Evolutionary conservation across 164 flowering plant species (phyloP), one percentile per base, ranked within the genome.

Genomic region (Protea cynaroides): DNA sequence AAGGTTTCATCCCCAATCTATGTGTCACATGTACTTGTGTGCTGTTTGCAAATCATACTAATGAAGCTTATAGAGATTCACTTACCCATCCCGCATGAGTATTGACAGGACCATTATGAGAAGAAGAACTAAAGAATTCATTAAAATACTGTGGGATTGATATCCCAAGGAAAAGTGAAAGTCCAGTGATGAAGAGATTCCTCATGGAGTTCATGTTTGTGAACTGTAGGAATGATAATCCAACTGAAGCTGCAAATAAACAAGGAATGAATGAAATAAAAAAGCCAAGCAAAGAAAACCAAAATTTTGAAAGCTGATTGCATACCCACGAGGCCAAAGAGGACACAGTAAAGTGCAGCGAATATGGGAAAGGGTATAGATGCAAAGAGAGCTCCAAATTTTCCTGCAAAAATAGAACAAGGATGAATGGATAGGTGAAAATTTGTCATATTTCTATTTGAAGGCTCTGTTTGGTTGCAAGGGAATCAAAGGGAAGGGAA

Each of bases 331-430:
- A 92, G 90, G 63, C 97, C 98, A 44, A 92, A 92, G 47, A 95
- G 88, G 58, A 95, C 72, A 72, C 99, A 95, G 69, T 92, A 88
- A 21, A 95, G 58, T 24, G 98, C 99, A 3, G 98, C 91, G 69
- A 76, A 92, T 73, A 95, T 92, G 18, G 98, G 92, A 71, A 92
- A 81, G 2, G 99, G 99, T 69, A 95, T 95, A 8, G 99, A 90
- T 59, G 99, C 99, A 74, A 95, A 95, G 4, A 95, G 89, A 60
- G 99, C 99, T 67, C 99, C 99, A 75, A 92, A 95, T 81, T 95
- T 95, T 57, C 99, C 99, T 95, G 88, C 75, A 75, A 62, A 54
- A 58, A 68, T 11, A 54, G 21, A 24, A 50, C n/a, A 29, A 69
- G 49, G 49, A 19, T 15, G 36, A 15, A n/a, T 10, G 53, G 23